Evolutionary conservation across 192 early-diverging fungal species (phyloP), one percentile per base, ranked within the genome.

Genomic region (Backusella westeae): DNA sequence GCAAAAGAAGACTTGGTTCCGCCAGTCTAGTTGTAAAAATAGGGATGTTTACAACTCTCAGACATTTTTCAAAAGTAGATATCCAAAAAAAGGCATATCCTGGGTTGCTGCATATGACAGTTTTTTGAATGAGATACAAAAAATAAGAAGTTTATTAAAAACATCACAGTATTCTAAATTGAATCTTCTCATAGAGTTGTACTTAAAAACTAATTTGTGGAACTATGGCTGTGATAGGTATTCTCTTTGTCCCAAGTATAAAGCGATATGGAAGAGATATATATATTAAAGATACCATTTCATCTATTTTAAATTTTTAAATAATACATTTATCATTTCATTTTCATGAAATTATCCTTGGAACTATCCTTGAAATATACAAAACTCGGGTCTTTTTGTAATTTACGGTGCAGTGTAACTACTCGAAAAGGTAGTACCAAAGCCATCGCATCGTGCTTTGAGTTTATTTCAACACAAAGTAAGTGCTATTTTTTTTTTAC

Each of bases 401-500:
- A 21, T n/a, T 56, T 56, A 56, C 21, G n/a, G 53, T 56, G 53
- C 53, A 56, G 53, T 56, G 53, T 56, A 56, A 56, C 53, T 56
- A 56, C n/a, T 21, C 8, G 3, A n/a, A 21, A 21, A 56, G 53
- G 53, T 56, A 21, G 53, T 56, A 56, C 53, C n/a, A 56, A 44
- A 17, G 8, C n/a, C 2, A 56, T 56, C 53, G 0, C 0, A 21
- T 21, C 53, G 53, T 56, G 53, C 2, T 56, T 56, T 56, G 8
- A 56, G 53, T 56, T 9, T 56, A 23, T 56, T 8, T 21, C 19
- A 56, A 21, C 21, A n/a, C n/a, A 56, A 21, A 21, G 21, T 9
- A 21, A 21, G 21, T 9, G 53, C 2, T 56, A 2, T 32, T 56
- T 56, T n/a, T n/a, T 56, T 6, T 9, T n/a, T 56, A 26, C 21